Conservation (phyloP, 305 asterid genomes). For the Fraxinus latifolia region DNA sequence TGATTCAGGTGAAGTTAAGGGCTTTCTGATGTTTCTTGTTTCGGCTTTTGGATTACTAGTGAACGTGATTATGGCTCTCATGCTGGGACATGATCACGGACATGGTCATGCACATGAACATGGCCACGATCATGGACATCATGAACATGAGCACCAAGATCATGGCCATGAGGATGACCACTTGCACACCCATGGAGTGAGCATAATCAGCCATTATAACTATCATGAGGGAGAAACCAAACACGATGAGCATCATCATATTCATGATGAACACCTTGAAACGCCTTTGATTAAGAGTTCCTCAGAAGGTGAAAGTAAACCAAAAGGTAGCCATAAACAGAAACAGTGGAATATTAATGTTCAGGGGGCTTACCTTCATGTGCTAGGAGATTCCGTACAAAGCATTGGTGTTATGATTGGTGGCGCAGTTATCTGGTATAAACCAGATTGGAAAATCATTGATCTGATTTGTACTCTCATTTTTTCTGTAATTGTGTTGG, state of each 20-base stretch:
- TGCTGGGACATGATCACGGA: slow-evolving; percentile 68
- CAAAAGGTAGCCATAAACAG: slow-evolving; percentile 24
- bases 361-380: slow-evolving; percentile 90
- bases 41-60: slow-evolving; percentile 75
- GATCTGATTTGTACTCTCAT: slow-evolving; percentile 75
- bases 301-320: slow-evolving; percentile 23
- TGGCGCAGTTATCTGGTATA: slow-evolving; percentile 80
- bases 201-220: slow-evolving; percentile 44
- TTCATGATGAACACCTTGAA: slow-evolving; percentile 30
- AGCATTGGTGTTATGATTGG: slow-evolving; percentile 91
- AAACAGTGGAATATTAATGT: slow-evolving; percentile 58
- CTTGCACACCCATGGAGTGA: slow-evolving; percentile 51
- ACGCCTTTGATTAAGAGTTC: slow-evolving; percentile 44
- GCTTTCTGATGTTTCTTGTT: slow-evolving; percentile 71
- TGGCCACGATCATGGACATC: slow-evolving; percentile 37
- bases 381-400: slow-evolving; percentile 78
- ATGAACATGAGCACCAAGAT: slow-evolving; percentile 46
- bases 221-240: slow-evolving; percentile 34
- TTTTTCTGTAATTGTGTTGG: slow-evolving; percentile 58
- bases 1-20: slow-evolving; percentile 69
- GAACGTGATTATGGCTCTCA: slow-evolving; percentile 66
- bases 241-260: slow-evolving; percentile 36
- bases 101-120: slow-evolving; percentile 36
- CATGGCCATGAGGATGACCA: slow-evolving; percentile 53
- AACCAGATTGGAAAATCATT: slow-evolving; percentile 78